Conservation (phyloP, 2,329 filamentous ascomycete genomes). For the Alternaria metachromatica region DNA sequence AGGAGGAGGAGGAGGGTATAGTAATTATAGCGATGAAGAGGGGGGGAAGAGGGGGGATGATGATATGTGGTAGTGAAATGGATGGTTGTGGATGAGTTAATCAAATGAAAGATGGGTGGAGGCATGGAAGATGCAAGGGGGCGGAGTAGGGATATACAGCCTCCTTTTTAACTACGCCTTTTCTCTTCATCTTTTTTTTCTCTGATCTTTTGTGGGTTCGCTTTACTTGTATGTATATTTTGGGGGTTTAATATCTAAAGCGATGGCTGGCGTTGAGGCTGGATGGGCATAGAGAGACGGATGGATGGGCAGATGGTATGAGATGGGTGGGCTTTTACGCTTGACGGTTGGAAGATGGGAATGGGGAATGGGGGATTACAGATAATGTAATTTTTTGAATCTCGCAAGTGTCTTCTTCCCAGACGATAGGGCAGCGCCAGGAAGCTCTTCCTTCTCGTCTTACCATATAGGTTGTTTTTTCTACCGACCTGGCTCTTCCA, state of each 20-base stretch:
- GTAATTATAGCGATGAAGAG: slow-evolving; percentile 39
- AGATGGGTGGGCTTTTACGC: not conserved
- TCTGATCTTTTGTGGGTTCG: not conserved
- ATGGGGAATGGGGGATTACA: not conserved
- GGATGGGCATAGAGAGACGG: not conserved
- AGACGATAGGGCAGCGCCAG: too few relatives aligned
- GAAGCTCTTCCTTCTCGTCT: too few relatives aligned
- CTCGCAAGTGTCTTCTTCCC: too few relatives aligned
- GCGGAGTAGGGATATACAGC: slow-evolving; percentile 1
- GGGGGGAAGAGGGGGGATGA: slow-evolving; percentile 40
- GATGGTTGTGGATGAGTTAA: too few relatives aligned
- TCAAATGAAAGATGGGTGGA: too few relatives aligned
- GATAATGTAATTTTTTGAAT: not conserved
- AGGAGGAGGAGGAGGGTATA: slow-evolving; percentile 31
- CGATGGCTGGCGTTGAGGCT: too few relatives aligned
- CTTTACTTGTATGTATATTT: not conserved
- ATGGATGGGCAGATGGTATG: not conserved
- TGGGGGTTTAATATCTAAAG: not conserved
- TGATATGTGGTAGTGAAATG: slow-evolving; percentile 46
- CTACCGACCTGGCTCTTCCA: not conserved
- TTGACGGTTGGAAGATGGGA: not conserved
- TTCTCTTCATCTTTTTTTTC: not conserved
- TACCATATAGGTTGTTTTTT: too few relatives aligned
- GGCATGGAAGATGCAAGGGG: too few relatives aligned
- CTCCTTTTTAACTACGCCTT: not conserved